Percentiles rank a stretch among this genome's conserved stretches.
phyloP scores from a whole-genome alignment of 2,329 filamentous ascomycete genomes.

The Aspergillus alliaceus region DNA sequence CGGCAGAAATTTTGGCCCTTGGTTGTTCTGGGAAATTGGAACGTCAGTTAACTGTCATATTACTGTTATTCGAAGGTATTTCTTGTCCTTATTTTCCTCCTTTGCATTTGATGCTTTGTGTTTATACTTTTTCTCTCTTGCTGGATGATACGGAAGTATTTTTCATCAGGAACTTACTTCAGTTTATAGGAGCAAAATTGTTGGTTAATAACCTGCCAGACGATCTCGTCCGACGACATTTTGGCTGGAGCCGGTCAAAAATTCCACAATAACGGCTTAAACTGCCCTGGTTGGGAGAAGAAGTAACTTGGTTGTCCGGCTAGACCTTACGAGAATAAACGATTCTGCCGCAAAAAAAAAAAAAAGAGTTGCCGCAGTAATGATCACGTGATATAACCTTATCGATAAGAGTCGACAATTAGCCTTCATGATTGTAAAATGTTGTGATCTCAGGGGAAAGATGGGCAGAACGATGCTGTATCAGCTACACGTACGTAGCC shows the following conservation, averaged over 20 bases:
- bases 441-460: too few species aligned
- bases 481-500: too few species aligned
- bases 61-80: not conserved
- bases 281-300: conserved; percentile 19
- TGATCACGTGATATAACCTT: conserved; percentile 30
- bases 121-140: not conserved
- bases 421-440: not conserved
- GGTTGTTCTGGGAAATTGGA: conserved; percentile 60
- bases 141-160: not conserved
- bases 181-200: conserved; percentile 95
- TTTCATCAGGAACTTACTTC: conserved; percentile 59
- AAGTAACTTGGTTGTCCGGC: conserved; percentile 15
- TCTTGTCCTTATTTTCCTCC: not conserved
- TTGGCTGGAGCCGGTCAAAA: conserved; percentile 10
- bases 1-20: conserved; percentile 92
- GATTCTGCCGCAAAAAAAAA: conserved; percentile 31
- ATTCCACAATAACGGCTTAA: conserved; percentile 14
- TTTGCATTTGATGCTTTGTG: conserved; percentile 1
- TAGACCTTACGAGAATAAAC: conserved; percentile 4
- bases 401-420: conserved; percentile 26
- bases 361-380: conserved; percentile 31
- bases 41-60: conserved; percentile 5
- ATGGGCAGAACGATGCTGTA: too few species aligned
- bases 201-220: conserved; percentile 96
- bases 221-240: conserved; percentile 93